Evolutionary conservation across 1,284 basidiomycete genomes (phyloP).

Genomic region (Thecaphora frezii): DNA sequence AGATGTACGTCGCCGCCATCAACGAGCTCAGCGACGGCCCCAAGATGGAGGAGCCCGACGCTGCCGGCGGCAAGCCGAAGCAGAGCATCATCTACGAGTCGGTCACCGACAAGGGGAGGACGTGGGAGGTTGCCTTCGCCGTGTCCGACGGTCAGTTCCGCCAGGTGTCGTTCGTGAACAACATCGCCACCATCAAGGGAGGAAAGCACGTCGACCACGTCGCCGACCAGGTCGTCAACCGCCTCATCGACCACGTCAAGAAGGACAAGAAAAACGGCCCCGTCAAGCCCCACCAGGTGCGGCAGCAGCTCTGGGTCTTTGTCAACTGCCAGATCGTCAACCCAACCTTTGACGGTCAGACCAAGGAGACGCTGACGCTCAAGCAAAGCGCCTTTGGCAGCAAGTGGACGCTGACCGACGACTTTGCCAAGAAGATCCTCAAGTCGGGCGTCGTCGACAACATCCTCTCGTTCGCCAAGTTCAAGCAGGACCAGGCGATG

Average conservation of each 20-base stretch:
- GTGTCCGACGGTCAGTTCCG: constrained; percentile 83
- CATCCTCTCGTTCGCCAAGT: constrained; percentile 91
- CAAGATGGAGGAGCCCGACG: constrained; percentile 29
- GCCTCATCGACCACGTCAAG: constrained; percentile 71
- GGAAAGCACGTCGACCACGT: constrained; percentile 90
- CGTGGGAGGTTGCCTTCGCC: constrained; percentile 96
- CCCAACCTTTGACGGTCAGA: constrained; percentile 98
- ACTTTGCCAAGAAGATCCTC: constrained; percentile 90
- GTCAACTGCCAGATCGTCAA: constrained; percentile 96
- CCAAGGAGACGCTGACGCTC: constrained; percentile 92
- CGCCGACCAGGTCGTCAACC: constrained; percentile 84
- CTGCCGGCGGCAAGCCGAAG: constrained; percentile 65
- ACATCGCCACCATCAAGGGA: constrained; percentile 94
- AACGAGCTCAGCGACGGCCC: constrained; percentile 56
- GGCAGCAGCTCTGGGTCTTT: constrained; percentile 98
- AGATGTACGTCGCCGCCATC: constrained; percentile 71
- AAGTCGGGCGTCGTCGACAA: constrained; percentile 91
- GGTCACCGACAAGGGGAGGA: constrained; percentile 65
- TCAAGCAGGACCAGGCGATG: constrained; percentile 91
- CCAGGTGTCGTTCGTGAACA: constrained; percentile 91
- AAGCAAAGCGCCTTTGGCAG: constrained; percentile 84
- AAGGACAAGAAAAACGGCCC: constrained; percentile 89
- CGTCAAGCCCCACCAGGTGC: constrained; percentile 89
- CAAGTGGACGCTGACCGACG: constrained; percentile 84
- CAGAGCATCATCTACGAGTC: constrained; percentile 80